These are phyloP conservation scores for Phytophthora agathidicida DNA, from an alignment of 352 stramenopile genomes.

Conservation along the genomic window DNA sequence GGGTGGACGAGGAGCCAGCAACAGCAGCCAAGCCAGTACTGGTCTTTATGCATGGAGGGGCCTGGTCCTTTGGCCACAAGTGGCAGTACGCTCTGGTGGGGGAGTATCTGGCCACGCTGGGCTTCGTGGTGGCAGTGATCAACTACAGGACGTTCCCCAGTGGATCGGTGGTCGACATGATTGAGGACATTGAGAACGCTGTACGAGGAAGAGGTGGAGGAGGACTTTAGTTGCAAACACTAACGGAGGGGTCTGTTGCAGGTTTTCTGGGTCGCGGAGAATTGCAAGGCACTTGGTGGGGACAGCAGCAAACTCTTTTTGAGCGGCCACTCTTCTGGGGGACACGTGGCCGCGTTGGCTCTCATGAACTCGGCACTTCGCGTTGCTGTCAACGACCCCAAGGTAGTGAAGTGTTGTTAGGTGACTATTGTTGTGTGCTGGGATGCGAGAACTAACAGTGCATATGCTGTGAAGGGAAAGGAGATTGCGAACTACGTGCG, in stretches of 20 bases:
- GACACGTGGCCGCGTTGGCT: constrained; percentile 58
- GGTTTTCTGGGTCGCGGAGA: constrained; percentile 62
- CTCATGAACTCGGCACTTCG: constrained; percentile 61
- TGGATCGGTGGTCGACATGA: constrained; percentile 86
- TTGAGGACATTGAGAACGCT: constrained; percentile 84
- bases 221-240: background rate
- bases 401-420: constrained; percentile 3
- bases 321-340: constrained; percentile 71
- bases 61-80: constrained; percentile 83
- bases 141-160: constrained; percentile 93
- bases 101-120: constrained; percentile 57
- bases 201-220: constrained; percentile 28
- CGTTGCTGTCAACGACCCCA: constrained; percentile 23
- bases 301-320: constrained; percentile 59
- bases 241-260: constrained; percentile 19
- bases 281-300: constrained; percentile 54
- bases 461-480: constrained; percentile 20
- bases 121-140: constrained; percentile 84
- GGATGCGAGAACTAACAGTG: background rate
- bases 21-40: constrained; percentile 71
- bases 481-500: constrained; percentile 43
- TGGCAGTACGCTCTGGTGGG: constrained; percentile 81
- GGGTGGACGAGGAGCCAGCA: constrained; percentile 17
- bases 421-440: background rate
- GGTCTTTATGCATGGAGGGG: constrained; percentile 92